These are phyloP conservation scores for Diplodia mutila DNA, from an alignment of 2,329 filamentous ascomycete genomes.

Conservation along the genomic window DNA sequence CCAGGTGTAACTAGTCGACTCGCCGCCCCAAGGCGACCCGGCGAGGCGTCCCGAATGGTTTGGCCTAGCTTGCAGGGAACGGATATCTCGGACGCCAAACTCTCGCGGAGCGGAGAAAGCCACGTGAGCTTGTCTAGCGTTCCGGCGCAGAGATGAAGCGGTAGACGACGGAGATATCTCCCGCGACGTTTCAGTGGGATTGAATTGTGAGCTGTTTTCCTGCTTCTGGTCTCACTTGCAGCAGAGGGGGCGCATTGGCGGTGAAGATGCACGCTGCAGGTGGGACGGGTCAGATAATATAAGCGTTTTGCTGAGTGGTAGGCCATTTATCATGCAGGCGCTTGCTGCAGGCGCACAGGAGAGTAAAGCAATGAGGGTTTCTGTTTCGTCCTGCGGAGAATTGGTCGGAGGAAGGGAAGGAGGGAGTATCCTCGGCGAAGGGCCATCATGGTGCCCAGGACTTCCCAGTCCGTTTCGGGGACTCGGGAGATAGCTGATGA, in stretches of 20 bases:
- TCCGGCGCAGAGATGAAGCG: not conserved
- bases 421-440: not conserved
- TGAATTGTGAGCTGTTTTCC: not conserved
- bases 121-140: not conserved
- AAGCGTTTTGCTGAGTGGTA: not conserved
- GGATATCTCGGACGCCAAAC: not conserved
- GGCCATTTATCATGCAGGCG: not conserved
- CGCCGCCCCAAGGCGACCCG: not conserved
- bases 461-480: not conserved
- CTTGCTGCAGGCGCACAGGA: no score
- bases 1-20: not conserved
- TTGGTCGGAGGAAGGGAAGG: not conserved
- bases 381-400: no score
- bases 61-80: not conserved
- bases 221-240: not conserved
- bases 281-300: not conserved
- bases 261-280: not conserved
- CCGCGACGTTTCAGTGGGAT: not conserved
- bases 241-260: not conserved
- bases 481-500: not conserved
- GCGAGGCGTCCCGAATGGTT: not conserved
- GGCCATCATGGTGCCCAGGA: not conserved
- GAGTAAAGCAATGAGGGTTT: no score
- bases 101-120: not conserved
- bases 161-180: no score